Conservation (phyloP, 257 asterid genomes). For the Nemophila menziesii region DNA sequence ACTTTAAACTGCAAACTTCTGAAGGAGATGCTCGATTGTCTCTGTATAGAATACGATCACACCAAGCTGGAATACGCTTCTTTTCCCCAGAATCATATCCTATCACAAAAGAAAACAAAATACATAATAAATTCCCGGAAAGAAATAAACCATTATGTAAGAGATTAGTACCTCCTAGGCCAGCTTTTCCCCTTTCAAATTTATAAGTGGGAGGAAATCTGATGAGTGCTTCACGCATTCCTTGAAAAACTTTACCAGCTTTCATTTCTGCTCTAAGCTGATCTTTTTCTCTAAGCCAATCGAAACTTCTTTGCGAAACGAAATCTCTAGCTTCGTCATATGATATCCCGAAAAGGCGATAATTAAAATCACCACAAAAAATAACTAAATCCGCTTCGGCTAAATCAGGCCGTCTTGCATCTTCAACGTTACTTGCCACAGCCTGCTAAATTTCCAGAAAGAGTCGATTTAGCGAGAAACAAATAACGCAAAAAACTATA, state of each 20-base stretch:
- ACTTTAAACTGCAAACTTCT: constrained; percentile 46
- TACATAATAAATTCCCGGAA: neutral
- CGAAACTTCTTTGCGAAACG: constrained; percentile 79
- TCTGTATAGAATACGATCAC: constrained; percentile 62
- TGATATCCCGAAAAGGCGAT: constrained; percentile 72
- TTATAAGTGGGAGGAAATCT: constrained; percentile 80
- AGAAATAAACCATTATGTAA: neutral
- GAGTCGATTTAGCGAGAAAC: neutral
- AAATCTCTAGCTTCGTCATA: constrained; percentile 81
- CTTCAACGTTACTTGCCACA: constrained; percentile 32
- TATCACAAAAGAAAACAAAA: constrained; percentile 9
- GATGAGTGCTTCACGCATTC: constrained; percentile 78
- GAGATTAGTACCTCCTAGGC: constrained; percentile 52
- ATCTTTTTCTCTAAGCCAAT: constrained; percentile 84
- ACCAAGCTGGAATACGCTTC: constrained; percentile 91
- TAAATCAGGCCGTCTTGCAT: constrained; percentile 62
- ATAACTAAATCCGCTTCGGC: constrained; percentile 75
- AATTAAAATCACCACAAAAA: constrained; percentile 67
- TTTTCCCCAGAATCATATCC: constrained; percentile 91
- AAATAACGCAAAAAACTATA: neutral
- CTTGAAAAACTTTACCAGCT: constrained; percentile 70
- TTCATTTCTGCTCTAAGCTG: constrained; percentile 77
- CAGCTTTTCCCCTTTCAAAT: constrained; percentile 68
- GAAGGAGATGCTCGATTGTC: constrained; percentile 40
- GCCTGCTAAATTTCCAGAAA: constrained; percentile 16